phyloP scores from a whole-genome alignment of 257 asterid genomes.

The Gynochthodes officinalis region DNA sequence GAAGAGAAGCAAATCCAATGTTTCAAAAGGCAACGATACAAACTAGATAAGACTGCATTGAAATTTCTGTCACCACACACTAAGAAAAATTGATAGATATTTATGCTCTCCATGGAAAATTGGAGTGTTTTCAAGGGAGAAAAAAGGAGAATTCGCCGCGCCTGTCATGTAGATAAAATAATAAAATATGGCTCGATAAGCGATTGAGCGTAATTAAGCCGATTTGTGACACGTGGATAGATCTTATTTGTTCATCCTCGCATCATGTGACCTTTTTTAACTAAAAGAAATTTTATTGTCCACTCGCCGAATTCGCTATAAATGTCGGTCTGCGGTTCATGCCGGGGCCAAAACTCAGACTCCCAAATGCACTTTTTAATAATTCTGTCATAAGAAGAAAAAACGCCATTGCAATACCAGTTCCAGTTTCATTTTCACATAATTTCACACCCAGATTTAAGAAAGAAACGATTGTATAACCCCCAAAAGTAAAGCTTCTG shows the following conservation, averaged over 20 bases:
- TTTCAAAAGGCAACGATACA: not conserved
- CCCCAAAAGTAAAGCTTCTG: too few species aligned
- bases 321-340: constrained; percentile 5
- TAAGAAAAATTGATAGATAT: not conserved
- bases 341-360: not conserved
- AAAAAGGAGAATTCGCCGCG: not conserved
- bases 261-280: not conserved
- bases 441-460: not conserved
- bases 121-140: too few species aligned
- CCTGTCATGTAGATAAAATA: too few species aligned
- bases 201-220: not conserved
- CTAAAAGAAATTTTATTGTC: not conserved
- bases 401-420: too few species aligned
- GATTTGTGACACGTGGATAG: constrained; percentile 7
- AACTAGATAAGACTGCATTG: too few species aligned
- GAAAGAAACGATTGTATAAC: too few species aligned
- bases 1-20: too few species aligned
- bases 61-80: not conserved
- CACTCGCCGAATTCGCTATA: constrained; percentile 11
- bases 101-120: too few species aligned
- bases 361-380: not conserved
- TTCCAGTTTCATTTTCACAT: too few species aligned
- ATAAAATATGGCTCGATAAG: too few species aligned
- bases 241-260: not conserved
- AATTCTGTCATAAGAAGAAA: not conserved